phyloP scores from a whole-genome alignment of 1,284 basidiomycete species.

The Pascua sp. region DNA sequence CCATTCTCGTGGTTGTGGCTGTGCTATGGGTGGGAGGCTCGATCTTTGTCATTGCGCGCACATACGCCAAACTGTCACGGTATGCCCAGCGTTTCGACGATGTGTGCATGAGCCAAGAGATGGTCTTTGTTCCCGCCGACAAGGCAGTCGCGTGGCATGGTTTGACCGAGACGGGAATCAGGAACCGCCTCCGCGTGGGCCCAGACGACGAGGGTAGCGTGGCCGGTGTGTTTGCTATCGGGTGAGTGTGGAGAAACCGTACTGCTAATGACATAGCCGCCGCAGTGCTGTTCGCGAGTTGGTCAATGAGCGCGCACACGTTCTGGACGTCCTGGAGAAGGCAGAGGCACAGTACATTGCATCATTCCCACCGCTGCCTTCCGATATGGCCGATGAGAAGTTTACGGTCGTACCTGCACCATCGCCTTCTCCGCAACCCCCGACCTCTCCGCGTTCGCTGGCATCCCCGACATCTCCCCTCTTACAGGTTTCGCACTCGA shows the following conservation, averaged over 20 bases:
- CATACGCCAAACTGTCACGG: slow-evolving; percentile 59
- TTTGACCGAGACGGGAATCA: slow-evolving; percentile 54
- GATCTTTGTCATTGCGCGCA: slow-evolving; percentile 61
- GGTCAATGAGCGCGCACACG: slow-evolving; percentile 66
- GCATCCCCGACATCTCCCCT: no score
- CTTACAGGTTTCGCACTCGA: no score
- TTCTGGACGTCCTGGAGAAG: slow-evolving; percentile 69
- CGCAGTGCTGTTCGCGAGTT: slow-evolving; percentile 62
- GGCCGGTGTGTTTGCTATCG: slow-evolving; percentile 67
- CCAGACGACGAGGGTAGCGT: slow-evolving; percentile 58
- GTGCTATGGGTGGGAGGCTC: slow-evolving; percentile 63
- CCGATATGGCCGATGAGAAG: no score
- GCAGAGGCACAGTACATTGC: slow-evolving; percentile 72
- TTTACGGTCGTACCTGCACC: no score
- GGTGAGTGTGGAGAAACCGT: slow-evolving; percentile 51
- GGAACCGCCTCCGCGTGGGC: slow-evolving; percentile 2
- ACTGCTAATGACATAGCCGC: slow-evolving; percentile 53
- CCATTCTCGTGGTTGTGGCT: slow-evolving; percentile 61
- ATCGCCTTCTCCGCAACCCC: no score
- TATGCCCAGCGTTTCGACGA: slow-evolving; percentile 62
- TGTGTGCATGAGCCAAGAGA: slow-evolving; percentile 63
- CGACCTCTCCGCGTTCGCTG: no score
- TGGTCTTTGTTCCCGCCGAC: slow-evolving; percentile 61
- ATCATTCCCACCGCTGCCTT: slow-evolving; percentile 54
- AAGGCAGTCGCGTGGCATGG: slow-evolving; percentile 64